Base-by-base conservation (phyloP, 225 moss, liverwort and hornwort genomes). In the Lunularia cruciata region DNA sequence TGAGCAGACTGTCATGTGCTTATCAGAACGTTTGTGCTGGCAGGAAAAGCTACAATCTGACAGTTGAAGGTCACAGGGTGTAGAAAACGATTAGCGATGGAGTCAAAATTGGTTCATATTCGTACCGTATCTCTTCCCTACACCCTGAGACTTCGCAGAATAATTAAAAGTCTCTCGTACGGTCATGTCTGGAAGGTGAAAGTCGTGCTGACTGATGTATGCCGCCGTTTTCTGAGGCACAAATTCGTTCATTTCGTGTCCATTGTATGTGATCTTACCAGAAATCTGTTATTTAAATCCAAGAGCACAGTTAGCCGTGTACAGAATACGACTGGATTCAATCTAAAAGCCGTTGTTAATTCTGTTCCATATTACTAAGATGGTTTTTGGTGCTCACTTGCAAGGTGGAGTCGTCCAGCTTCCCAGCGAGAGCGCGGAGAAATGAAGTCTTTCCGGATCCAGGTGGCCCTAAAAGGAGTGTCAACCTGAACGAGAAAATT, bases 101-200 rank as follows among this genome's bases (percentile, higher is more conserved):
- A n/a, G n/a, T n/a, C n/a, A n/a, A n/a, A n/a, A n/a, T n/a, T n/a
- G 4, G 43, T 10, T 18, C 0, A 35, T 27, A 10, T 58, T 8
- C 77, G 3, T 64, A 83, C 83, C 78, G 9, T 62, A 69, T 73
- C 75, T 66, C 1, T 15, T 10, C 28, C 83, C 83, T 26, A 79
- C 75, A 11, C 83, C 83, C 40, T 83, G 83, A 34, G 60, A 83
- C 45, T 66, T 75, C 20, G 78, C 83, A 16, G 78, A 78, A 45
- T 59, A 83, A 33, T 78, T 75, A 26, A 83, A 34, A 27, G 83
- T 83, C 60, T 83, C 83, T 68, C 83, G 63, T 28, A 83, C 83
- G 18, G 83, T 83, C 61, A 83, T 60, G 48, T 83, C 83, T 19
- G 74, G 67, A 12, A 68, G 5, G 22, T 76, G 76, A 48, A 83